Conservation (phyloP, 2,329 filamentous ascomycete genomes). For the Claviceps arundinis region DNA sequence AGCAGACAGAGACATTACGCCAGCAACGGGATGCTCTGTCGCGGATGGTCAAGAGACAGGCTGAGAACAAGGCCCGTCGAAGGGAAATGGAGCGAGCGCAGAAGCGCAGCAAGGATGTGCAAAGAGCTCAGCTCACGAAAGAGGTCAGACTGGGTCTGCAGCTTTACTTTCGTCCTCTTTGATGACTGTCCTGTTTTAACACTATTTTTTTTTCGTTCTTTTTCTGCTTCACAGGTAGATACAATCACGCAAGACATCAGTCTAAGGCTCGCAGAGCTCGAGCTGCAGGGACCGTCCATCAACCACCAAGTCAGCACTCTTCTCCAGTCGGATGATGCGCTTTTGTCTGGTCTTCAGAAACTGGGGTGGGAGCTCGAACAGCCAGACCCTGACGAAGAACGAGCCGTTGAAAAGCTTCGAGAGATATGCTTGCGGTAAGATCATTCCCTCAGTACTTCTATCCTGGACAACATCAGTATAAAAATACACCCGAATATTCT, state of each 20-base stretch:
- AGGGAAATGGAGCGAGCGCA: conserved; percentile 16
- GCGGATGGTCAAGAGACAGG: conserved; percentile 30
- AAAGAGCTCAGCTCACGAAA: conserved; percentile 27
- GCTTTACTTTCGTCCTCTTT: background rate
- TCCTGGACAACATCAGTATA: background rate
- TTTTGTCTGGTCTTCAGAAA: conserved; percentile 52
- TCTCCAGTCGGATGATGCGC: conserved; percentile 49
- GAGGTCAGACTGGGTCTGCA: conserved; percentile 20
- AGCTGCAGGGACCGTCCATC: conserved; percentile 36
- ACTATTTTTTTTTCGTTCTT: background rate
- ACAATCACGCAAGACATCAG: conserved; percentile 33
- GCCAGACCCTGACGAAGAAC: conserved; percentile 36
- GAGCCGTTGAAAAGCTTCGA: conserved; percentile 42
- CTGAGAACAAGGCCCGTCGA: conserved; percentile 16
- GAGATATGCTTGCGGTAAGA: conserved; percentile 41
- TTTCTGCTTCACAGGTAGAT: conserved; percentile 25
- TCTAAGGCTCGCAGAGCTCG: conserved; percentile 33
- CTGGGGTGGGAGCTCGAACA: conserved; percentile 47
- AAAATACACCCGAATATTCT: background rate
- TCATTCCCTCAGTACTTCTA: too few relatives aligned
- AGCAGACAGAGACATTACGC: conserved; percentile 48
- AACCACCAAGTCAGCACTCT: conserved; percentile 35
- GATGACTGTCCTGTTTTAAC: background rate
- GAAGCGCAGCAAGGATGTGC: conserved; percentile 19
- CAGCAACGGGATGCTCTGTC: conserved; percentile 49